Evolutionary conservation across 352 stramenopile species (phyloP).

Genomic region (Phytophthora multivora): DNA sequence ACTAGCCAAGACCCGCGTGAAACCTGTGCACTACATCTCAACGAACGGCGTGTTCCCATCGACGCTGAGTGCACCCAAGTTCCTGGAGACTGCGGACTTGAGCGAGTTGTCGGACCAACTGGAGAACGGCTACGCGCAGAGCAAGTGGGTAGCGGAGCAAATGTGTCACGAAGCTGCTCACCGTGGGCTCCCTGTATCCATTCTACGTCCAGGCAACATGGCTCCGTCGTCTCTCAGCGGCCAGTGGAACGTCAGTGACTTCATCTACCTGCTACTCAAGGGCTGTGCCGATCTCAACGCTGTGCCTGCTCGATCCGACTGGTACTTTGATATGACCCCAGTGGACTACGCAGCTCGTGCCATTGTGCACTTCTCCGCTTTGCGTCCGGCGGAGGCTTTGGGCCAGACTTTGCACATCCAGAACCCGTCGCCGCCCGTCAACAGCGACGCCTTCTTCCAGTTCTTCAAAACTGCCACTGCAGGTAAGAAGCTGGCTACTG

Average conservation of each 20-base stretch:
- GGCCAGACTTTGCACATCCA: constrained; percentile 81
- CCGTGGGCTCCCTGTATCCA: constrained; percentile 82
- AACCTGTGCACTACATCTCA: constrained; percentile 89
- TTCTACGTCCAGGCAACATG: constrained; percentile 92
- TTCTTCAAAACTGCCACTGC: constrained; percentile 39
- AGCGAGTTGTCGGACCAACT: constrained; percentile 62
- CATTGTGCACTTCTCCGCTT: constrained; percentile 79
- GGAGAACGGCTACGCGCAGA: constrained; percentile 88
- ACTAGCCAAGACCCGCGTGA: constrained; percentile 77
- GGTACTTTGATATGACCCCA: constrained; percentile 92
- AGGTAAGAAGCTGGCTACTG: constrained; percentile 27
- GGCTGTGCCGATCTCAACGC: constrained; percentile 71
- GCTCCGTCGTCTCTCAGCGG: constrained; percentile 62
- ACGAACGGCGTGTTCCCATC: constrained; percentile 92
- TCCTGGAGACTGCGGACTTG: constrained; percentile 62
- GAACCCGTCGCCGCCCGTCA: constrained; percentile 49
- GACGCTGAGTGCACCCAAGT: constrained; percentile 29
- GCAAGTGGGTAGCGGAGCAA: constrained; percentile 93
- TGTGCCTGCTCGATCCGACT: constrained; percentile 66
- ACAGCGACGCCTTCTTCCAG: constrained; percentile 56
- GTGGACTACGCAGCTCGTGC: constrained; percentile 90
- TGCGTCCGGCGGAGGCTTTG: constrained; percentile 55
- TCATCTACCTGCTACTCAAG: constrained; percentile 89
- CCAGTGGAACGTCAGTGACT: constrained; percentile 88
- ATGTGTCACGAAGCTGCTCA: constrained; percentile 81